Evolutionary conservation across 192 early-diverging fungal genomes (phyloP).

Genomic region (Umbelopsis ramanniana): DNA sequence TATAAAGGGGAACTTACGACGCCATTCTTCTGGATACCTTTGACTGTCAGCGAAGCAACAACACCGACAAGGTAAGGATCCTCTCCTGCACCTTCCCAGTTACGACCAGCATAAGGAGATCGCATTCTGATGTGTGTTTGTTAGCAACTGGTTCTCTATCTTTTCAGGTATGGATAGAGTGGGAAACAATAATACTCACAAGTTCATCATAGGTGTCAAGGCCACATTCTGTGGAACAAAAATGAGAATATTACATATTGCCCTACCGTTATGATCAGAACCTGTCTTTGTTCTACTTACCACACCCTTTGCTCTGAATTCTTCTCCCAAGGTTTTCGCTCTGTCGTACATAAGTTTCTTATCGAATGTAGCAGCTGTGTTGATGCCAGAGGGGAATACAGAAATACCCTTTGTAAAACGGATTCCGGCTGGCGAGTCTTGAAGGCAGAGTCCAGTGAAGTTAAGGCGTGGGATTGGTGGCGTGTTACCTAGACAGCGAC

Average conservation of each 20-base stretch:
- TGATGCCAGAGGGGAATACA: slow-evolving; percentile 51
- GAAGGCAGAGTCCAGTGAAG: slow-evolving; percentile 55
- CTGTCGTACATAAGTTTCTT: slow-evolving; percentile 45
- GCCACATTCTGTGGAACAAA: slow-evolving; percentile 1
- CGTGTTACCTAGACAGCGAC: slow-evolving; percentile 54
- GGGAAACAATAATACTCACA: not conserved
- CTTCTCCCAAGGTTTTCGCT: slow-evolving; percentile 56
- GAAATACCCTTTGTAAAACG: slow-evolving; percentile 48
- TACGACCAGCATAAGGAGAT: slow-evolving; percentile 30
- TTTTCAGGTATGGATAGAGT: no score
- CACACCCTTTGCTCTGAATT: slow-evolving; percentile 58
- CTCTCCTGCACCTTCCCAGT: slow-evolving; percentile 31
- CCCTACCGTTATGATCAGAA: no score
- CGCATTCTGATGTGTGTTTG: slow-evolving; percentile 9
- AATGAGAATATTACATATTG: not conserved
- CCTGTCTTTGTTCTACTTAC: not conserved
- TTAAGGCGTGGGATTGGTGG: slow-evolving; percentile 32
- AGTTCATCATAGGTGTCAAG: slow-evolving; percentile 10
- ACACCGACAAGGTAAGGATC: slow-evolving; percentile 31
- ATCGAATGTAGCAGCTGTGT: slow-evolving; percentile 69
- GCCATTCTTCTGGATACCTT: slow-evolving; percentile 27
- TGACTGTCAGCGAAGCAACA: slow-evolving; percentile 10
- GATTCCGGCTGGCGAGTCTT: slow-evolving; percentile 52
- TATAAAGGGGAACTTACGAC: slow-evolving; percentile 1
- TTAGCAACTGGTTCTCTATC: no score